phyloP scores from a whole-genome alignment of 169 alveolate species.

The Eimeria zaria region DNA sequence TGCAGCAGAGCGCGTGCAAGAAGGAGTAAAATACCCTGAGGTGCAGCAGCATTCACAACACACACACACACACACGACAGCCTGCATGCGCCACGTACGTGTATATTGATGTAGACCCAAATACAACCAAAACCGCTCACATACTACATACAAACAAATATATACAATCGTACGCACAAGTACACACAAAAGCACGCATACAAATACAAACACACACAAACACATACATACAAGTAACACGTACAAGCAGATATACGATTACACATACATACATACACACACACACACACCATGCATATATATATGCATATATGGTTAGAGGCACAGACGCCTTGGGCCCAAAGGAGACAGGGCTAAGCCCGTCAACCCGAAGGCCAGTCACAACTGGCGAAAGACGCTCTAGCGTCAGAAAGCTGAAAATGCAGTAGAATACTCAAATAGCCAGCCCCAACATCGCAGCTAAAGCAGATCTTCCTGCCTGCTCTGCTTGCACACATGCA shows the following conservation, averaged over 20 bases:
- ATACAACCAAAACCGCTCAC: not conserved
- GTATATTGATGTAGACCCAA: no score
- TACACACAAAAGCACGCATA: not conserved
- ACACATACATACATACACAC: not conserved
- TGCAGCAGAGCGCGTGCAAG: conserved; percentile 44
- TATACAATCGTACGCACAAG: not conserved
- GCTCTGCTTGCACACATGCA: not conserved
- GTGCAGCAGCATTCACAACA: not conserved
- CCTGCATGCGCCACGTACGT: not conserved
- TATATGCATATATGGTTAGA: no score
- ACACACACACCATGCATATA: not conserved
- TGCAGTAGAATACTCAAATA: not conserved
- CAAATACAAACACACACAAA: not conserved
- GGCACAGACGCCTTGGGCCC: not conserved
- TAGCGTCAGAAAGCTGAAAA: no score
- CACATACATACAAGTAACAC: not conserved
- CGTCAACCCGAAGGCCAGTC: not conserved
- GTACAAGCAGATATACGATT: not conserved
- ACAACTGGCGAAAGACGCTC: not conserved
- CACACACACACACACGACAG: not conserved
- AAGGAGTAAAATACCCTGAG: conserved; percentile 75
- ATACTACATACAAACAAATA: not conserved
- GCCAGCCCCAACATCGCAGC: not conserved
- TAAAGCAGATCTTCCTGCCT: not conserved
- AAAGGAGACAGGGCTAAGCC: not conserved